Conservation (phyloP, 2,329 filamentous ascomycete species). For the Escovopsis sp. region DNA sequence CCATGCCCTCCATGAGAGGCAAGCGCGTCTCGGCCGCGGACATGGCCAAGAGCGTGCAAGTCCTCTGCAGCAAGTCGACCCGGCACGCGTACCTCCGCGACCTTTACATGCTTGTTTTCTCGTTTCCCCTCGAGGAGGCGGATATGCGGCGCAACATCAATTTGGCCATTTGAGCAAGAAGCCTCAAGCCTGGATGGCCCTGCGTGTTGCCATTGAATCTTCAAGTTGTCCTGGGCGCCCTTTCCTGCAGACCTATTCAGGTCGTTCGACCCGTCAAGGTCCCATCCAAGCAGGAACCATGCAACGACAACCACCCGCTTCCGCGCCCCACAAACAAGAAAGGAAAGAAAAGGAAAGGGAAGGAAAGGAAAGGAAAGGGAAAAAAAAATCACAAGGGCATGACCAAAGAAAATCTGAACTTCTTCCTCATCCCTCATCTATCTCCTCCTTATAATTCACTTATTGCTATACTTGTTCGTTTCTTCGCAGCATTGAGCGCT, state of each 20-base stretch:
- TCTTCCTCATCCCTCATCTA: not conserved
- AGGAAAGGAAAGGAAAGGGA: no score
- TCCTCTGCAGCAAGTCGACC: slow-evolving; percentile 50
- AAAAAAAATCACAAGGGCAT: no score
- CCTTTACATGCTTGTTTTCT: slow-evolving; percentile 71
- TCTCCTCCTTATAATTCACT: slow-evolving; percentile 2
- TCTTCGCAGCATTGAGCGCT: slow-evolving; percentile 3
- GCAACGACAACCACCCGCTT: no score
- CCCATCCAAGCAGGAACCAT: no score
- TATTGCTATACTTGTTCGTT: no score
- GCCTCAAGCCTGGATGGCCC: no score
- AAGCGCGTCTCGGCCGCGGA: slow-evolving; percentile 55
- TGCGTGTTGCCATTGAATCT: no score
- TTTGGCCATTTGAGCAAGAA: slow-evolving; percentile 33
- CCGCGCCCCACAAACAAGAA: no score
- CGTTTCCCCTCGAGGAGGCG: slow-evolving; percentile 67
- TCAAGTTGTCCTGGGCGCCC: no score
- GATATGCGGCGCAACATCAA: slow-evolving; percentile 49
- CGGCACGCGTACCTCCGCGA: slow-evolving; percentile 71
- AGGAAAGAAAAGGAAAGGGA: no score
- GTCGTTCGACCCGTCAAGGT: no score
- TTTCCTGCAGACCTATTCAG: no score
- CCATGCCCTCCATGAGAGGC: slow-evolving; percentile 30
- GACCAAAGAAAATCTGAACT: not conserved
- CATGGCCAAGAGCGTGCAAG: slow-evolving; percentile 61